Percentiles rank a stretch among this genome's conserved stretches.
Conservation (phyloP, 208 protist genomes). For the Leptomonas pyrrhocoris region DNA sequence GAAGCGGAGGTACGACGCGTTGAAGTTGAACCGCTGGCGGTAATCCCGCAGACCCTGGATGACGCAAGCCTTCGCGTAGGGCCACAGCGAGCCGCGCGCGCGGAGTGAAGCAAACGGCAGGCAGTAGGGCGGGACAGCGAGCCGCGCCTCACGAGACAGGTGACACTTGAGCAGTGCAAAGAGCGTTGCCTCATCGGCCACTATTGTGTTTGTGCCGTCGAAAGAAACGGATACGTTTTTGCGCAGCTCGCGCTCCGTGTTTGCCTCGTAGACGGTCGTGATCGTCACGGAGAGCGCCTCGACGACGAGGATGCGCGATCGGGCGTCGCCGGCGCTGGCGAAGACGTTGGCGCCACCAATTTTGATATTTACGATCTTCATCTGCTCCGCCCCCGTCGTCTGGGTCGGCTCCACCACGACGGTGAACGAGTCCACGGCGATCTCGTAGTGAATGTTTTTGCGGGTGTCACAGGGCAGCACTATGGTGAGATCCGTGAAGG, state of each 20-base stretch:
- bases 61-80: constrained; percentile 56
- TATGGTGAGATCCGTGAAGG: constrained; percentile 44
- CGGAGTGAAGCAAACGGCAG: constrained; percentile 52
- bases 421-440: constrained; percentile 40
- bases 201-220: constrained; percentile 36
- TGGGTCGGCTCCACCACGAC: constrained; percentile 55
- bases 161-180: constrained; percentile 53
- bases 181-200: constrained; percentile 53
- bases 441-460: constrained; percentile 42
- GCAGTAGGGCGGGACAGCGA: constrained; percentile 59
- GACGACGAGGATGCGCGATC: constrained; percentile 31
- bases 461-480: constrained; percentile 50
- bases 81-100: constrained; percentile 52
- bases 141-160: constrained; percentile 44
- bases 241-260: constrained; percentile 41
- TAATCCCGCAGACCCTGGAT: constrained; percentile 57
- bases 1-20: constrained; percentile 70
- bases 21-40: constrained; percentile 78
- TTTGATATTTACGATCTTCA: constrained; percentile 48
- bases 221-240: constrained; percentile 57
- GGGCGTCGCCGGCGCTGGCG: constrained; percentile 23
- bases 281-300: constrained; percentile 43
- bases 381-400: constrained; percentile 38
- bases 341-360: constrained; percentile 29
- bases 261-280: constrained; percentile 54